phyloP scores from a whole-genome alignment of 2,329 filamentous ascomycete species.

The Epichloe scottii region DNA sequence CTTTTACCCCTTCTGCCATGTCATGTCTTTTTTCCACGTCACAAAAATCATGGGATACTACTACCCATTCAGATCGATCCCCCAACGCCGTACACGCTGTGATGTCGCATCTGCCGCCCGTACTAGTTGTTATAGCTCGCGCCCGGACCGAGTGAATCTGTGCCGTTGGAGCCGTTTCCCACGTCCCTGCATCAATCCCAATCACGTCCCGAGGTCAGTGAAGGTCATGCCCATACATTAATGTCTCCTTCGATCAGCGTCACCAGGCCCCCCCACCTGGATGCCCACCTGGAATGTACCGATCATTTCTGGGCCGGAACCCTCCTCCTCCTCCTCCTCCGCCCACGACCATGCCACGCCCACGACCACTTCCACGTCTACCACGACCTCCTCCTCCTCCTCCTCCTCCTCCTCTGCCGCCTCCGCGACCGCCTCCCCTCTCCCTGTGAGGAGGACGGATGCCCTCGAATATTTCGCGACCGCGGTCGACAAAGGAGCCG shows the following conservation, averaged over 20 bases:
- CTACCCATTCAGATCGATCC: too few species aligned
- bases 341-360: conserved; percentile 9
- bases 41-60: too few species aligned
- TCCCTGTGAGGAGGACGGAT: conserved; percentile 48
- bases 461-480: conserved; percentile 55
- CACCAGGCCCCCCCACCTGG: background rate
- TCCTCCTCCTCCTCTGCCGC: conserved; percentile 13
- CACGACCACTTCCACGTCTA: conserved; percentile 14
- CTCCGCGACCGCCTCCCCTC: conserved; percentile 18
- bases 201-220: too few species aligned
- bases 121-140: too few species aligned
- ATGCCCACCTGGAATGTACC: conserved; percentile 7
- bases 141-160: too few species aligned
- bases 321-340: conserved; percentile 16
- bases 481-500: conserved; percentile 56
- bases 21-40: too few species aligned
- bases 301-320: conserved; percentile 11
- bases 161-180: too few species aligned
- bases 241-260: background rate
- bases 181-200: too few species aligned
- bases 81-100: too few species aligned
- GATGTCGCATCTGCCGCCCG: too few species aligned
- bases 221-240: background rate
- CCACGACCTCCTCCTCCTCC: conserved; percentile 16
- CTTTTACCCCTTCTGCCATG: too few species aligned